Conservation (phyloP, 2,329 filamentous ascomycete genomes). For the Leptographium galeiforme region DNA sequence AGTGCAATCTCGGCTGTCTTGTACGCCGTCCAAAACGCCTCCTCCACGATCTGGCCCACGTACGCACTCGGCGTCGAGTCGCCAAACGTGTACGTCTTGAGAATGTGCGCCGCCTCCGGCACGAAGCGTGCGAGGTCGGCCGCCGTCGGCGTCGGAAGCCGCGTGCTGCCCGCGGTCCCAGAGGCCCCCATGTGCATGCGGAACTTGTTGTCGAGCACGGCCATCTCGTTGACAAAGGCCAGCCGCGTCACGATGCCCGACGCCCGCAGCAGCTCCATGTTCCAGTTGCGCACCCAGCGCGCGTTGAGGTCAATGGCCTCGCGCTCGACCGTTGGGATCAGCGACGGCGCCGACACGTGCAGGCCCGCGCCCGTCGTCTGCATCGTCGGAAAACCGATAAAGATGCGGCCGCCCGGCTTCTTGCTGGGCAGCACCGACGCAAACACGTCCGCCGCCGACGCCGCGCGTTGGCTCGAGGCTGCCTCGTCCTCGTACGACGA, state of each 20-base stretch:
- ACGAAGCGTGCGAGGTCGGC: constrained; percentile 55
- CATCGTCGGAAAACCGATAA: constrained; percentile 94
- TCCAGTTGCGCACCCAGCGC: constrained; percentile 89
- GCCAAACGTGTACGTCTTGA: constrained; percentile 76
- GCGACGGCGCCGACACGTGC: constrained; percentile 87
- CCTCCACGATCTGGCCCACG: constrained; percentile 78
- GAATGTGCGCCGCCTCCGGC: constrained; percentile 67
- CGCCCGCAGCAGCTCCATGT: constrained; percentile 79
- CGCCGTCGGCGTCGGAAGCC: constrained; percentile 23
- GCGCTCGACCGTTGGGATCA: constrained; percentile 93
- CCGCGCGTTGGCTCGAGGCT: constrained; percentile 13
- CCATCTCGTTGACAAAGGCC: constrained; percentile 81
- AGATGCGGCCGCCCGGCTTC: constrained; percentile 70
- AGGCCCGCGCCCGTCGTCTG: constrained; percentile 91
- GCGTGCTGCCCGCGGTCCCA: not conserved
- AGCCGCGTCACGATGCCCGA: constrained; percentile 83
- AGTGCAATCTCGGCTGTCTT: constrained; percentile 73
- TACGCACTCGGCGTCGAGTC: constrained; percentile 81
- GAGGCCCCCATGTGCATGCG: constrained; percentile 20
- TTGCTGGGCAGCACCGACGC: constrained; percentile 79
- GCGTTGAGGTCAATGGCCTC: constrained; percentile 96
- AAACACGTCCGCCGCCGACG: constrained; percentile 65
- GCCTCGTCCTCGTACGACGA: constrained; percentile 71
- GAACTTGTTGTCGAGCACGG: constrained; percentile 52
- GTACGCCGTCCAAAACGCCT: constrained; percentile 91